Conservation (phyloP, 1,284 basidiomycete species). For the Cerrena zonata region DNA sequence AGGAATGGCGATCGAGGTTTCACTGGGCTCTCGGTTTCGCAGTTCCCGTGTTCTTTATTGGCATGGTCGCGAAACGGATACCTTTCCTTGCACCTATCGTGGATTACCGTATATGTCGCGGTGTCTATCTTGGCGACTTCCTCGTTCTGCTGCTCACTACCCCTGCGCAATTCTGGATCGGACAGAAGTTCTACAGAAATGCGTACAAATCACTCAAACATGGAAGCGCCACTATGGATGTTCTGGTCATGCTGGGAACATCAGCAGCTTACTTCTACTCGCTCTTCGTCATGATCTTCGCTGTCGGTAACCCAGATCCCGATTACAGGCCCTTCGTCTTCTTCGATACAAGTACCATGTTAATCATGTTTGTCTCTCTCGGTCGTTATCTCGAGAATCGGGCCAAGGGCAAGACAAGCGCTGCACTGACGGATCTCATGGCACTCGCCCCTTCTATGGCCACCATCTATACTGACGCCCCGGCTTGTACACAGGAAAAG, state of each 20-base stretch:
- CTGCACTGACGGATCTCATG: slow-evolving; percentile 94
- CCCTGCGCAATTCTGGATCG: slow-evolving; percentile 91
- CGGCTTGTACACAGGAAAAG: slow-evolving; percentile 77
- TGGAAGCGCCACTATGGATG: slow-evolving; percentile 90
- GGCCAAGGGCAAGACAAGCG: slow-evolving; percentile 95
- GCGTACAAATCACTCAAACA: slow-evolving; percentile 91
- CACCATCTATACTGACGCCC: slow-evolving; percentile 84
- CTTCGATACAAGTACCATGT: slow-evolving; percentile 98
- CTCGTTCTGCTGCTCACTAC: slow-evolving; percentile 81
- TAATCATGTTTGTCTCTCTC: slow-evolving; percentile 94
- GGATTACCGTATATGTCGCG: slow-evolving; percentile 46
- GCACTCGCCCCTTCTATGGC: slow-evolving; percentile 91
- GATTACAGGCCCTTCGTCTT: slow-evolving; percentile 83
- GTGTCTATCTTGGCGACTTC: slow-evolving; percentile 81
- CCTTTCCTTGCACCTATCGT: slow-evolving; percentile 50
- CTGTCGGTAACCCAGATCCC: slow-evolving; percentile 57
- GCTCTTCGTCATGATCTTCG: slow-evolving; percentile 62
- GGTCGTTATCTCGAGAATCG: slow-evolving; percentile 94
- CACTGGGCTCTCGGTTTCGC: slow-evolving; percentile 75
- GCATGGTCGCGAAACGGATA: slow-evolving; percentile 83
- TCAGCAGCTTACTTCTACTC: slow-evolving; percentile 93
- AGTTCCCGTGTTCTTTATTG: slow-evolving; percentile 86
- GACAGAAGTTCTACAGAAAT: slow-evolving; percentile 80
- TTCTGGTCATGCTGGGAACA: slow-evolving; percentile 92
- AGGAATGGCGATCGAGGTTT: slow-evolving; percentile 85